Evolutionary conservation across 1,284 basidiomycete genomes (phyloP).

Genomic region (Pseudozyma sp.): DNA sequence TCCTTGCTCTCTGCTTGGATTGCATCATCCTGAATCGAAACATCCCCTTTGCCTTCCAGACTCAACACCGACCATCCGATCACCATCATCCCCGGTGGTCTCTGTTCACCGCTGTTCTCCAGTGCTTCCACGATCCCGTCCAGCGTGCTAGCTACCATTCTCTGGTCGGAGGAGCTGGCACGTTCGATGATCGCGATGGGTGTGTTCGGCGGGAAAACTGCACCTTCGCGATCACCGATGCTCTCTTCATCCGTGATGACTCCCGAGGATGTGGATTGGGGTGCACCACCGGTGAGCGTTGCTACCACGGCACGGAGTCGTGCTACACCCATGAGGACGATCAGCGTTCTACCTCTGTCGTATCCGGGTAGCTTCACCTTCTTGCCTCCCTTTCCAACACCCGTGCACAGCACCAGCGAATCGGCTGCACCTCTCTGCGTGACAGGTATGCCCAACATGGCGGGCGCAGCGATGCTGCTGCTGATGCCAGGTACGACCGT

Average conservation of each 20-base stretch:
- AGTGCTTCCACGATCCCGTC: conserved; percentile 79
- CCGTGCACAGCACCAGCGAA: conserved; percentile 87
- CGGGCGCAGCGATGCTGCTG: conserved; percentile 87
- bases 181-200: conserved; percentile 95
- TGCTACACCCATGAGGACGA: conserved; percentile 95
- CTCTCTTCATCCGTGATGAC: conserved; percentile 19
- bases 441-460: conserved; percentile 89
- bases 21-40: conserved; percentile 72
- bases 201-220: conserved; percentile 78
- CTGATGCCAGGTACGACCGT: conserved; percentile 89
- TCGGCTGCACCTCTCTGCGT: conserved; percentile 95
- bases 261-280: conserved; percentile 6
- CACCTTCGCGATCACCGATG: conserved; percentile 70
- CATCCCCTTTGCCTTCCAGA: conserved; percentile 72
- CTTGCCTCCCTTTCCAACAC: conserved; percentile 87
- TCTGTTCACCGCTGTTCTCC: conserved; percentile 81
- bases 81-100: conserved; percentile 94
- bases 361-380: conserved; percentile 88
- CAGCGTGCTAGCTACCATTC: conserved; percentile 84
- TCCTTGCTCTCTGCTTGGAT: conserved; percentile 1
- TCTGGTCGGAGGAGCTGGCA: conserved; percentile 89
- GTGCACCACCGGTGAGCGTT: conserved; percentile 71
- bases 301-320: conserved; percentile 79
- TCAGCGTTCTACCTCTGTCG: conserved; percentile 80
- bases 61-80: conserved; percentile 84